Conservation (phyloP, 2,329 filamentous ascomycete species). For the Macrophomina phaseolina region DNA sequence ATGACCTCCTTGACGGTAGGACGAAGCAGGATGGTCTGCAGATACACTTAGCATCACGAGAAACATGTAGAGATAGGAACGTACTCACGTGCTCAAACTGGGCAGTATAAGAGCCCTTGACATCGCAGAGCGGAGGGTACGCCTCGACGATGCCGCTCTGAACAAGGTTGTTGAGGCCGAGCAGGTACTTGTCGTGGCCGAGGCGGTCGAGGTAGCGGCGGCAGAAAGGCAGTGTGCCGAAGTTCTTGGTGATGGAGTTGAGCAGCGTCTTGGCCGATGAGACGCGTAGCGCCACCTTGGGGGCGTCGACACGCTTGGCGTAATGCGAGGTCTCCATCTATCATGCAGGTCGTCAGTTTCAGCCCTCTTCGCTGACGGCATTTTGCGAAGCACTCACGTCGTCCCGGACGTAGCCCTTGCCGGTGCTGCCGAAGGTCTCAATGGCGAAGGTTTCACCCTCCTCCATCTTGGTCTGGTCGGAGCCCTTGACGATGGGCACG, state of each 20-base stretch:
- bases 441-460: conserved; percentile 95
- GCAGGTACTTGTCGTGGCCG: conserved; percentile 92
- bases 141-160: conserved; percentile 83
- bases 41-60: background rate
- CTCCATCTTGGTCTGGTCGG: conserved; percentile 94
- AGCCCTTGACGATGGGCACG: conserved; percentile 89
- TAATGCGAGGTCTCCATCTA: conserved; percentile 83
- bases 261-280: conserved; percentile 84
- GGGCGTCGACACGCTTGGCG: conserved; percentile 73
- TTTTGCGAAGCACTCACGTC: conserved; percentile 63
- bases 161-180: conserved; percentile 88
- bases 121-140: conserved; percentile 87
- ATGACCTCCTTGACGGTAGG: conserved; percentile 78
- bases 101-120: conserved; percentile 93
- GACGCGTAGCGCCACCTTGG: conserved; percentile 76
- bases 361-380: conserved; percentile 26
- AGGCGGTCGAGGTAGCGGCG: conserved; percentile 88
- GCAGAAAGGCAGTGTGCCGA: conserved; percentile 90
- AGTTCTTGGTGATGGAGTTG: conserved; percentile 94
- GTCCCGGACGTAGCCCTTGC: conserved; percentile 84
- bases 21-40: conserved; percentile 71
- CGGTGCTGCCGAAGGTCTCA: conserved; percentile 94
- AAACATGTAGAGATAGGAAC: too few relatives aligned
- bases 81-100: conserved; percentile 89
- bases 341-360: background rate